Base-by-base conservation (phyloP, 768 basidiomycete species). In the Pilatotrama ljubarskyi region DNA sequence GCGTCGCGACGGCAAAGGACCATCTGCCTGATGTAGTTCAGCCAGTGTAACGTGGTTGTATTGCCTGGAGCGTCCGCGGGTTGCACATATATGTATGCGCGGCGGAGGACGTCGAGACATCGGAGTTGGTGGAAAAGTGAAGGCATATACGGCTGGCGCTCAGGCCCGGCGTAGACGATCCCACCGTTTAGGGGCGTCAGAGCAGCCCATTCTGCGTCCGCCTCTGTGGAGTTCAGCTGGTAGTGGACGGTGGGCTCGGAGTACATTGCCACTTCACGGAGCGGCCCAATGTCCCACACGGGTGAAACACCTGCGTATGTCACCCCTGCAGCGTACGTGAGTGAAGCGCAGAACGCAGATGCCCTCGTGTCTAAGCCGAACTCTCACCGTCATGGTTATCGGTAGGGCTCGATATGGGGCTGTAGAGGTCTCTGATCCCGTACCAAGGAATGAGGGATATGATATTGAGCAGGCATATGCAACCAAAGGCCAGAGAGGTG, bases 101-200 rank as follows among this genome's bases (percentile, higher is more conserved):
- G 29, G 29, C 75, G 71, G 15, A 78, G 49, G 18, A 78, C 62
- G 41, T 78, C 66, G 62, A 79, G 68, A 55, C 78, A 78, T 20
- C 75, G 75, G 0, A 79, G 65, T 24, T 75, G 71, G 64, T 79
- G 77, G 24, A 79, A 70, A 65, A 78, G 72, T 20, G 70, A 55
- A 24, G 77, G 56, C 14, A 72, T 72, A 59, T 70, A 77, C 1
- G 76, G 72, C 51, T 50, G 51, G 14, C 55, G 62, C 6, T 68
- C 32, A 6, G 54, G 51, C 0, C 72, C 72, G n/a, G 74, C 58
- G 43, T 70, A 59, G 44, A 73, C 40, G 38, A 67, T 52, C 15
- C 70, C 69, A 20, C 63, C 35, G 20, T 59, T 48, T 29, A 50
- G 54, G 10, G 72, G 71, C 0, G 64, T 59, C 38, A 71, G 64